Evolutionary conservation across 306 rosid genomes (phyloP), one percentile per base, ranked within the genome.

Genomic region (Prunus mira): DNA sequence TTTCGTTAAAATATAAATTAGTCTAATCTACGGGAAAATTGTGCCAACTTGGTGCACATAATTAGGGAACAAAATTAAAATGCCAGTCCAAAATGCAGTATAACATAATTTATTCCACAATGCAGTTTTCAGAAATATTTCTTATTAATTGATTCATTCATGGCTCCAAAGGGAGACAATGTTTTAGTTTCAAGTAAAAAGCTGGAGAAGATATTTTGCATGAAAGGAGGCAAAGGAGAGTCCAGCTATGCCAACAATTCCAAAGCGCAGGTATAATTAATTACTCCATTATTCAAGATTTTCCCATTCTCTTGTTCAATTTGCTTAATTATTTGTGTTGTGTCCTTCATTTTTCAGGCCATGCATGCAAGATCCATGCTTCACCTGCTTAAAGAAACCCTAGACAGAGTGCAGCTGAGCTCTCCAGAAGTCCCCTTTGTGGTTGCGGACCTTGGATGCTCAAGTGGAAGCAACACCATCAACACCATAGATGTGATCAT

Each of bases 161-260:
- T 90, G 93, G 83, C 91, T 84, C 85, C 80, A 17, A 86, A 78
- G 76, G 93, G 91, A 72, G 91, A 92, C 70, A 83, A 92, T 65
- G 89, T 87, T 78, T 91, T 89, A 27, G 92, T 92, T 72, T 88
- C 97, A 46, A 89, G 78, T 56, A 83, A 88, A 85, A 85, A 92
- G 54, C 92, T 95, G 3, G 99, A 95, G 80, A 89, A 84, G 76
- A 68, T 92, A 78, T 83, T 95, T 30, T 75, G 97, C 91, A 95
- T 95, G 99, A 95, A 92, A 86, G 98, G 99, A 71, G 99, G 99
- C 61, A 92, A 92, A 76, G 99, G 98, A 71, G 98, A 91, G 58
- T 78, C 84, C 13, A 95, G 99, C 82, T 95, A 95, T 74, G 99
- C 96, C 89, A 92, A 89, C 87, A 95, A 92, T 84, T 95, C 99